Percentiles rank a stretch among this genome's conserved stretches.
Conservation (phyloP, 75 land plant genomes). For the Cupressus sempervirens region DNA sequence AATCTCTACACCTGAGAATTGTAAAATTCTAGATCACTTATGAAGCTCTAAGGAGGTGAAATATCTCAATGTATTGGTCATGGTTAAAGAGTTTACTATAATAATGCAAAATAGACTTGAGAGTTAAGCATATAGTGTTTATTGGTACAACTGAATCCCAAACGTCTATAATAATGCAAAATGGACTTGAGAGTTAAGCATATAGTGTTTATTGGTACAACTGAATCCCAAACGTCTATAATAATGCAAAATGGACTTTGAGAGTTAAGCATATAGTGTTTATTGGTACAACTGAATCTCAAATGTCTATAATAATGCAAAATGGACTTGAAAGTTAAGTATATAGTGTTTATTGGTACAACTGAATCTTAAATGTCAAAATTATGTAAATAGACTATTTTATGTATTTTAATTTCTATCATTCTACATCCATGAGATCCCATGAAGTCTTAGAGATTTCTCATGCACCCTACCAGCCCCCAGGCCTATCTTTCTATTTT, state of each 20-base stretch:
- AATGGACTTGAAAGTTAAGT: not conserved
- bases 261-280: not conserved
- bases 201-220: too few species aligned
- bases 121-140: not conserved
- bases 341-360: not conserved
- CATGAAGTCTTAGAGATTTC: too few species aligned
- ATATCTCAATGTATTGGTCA: not conserved
- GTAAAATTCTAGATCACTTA: not conserved
- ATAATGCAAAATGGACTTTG: not conserved
- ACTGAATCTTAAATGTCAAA: not conserved
- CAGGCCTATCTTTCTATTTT: too few species aligned
- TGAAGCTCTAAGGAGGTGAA: not conserved
- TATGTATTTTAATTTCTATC: not conserved
- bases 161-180: not conserved
- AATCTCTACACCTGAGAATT: not conserved
- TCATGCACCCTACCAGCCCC: too few species aligned
- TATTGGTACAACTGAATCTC: too few species aligned
- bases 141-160: not conserved
- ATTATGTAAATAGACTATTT: not conserved
- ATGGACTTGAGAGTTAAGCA: not conserved
- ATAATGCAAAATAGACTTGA: not conserved
- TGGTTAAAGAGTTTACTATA: not conserved
- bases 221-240: too few species aligned
- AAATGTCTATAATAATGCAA: not conserved
- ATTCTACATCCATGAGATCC: too few species aligned